These are phyloP conservation scores for Xylariaceae sp. DNA, from an alignment of 2,329 filamentous ascomycete genomes.

Conservation along the genomic window DNA sequence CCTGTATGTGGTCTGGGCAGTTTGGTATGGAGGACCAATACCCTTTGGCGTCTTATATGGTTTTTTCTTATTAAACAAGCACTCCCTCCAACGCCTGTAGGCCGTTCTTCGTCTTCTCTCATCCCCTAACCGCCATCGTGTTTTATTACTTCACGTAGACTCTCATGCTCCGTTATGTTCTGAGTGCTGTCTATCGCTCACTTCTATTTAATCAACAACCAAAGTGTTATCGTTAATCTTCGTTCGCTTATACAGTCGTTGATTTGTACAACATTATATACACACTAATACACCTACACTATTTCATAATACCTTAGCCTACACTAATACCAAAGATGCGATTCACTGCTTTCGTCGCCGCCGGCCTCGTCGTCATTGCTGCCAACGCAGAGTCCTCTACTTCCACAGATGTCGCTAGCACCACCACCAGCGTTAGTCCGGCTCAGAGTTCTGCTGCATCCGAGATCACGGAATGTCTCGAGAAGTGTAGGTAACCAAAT, in stretches of 20 bases:
- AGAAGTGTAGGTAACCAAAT: constrained; percentile 37
- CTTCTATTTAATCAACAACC: neutral
- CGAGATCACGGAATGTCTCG: constrained; percentile 41
- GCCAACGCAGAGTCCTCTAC: constrained; percentile 39
- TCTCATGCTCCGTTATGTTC: neutral
- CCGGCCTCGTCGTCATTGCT: constrained; percentile 48
- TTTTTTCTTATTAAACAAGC: constrained; percentile 4
- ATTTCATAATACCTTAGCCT: constrained; percentile 1
- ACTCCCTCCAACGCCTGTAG: neutral
- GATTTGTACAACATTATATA: neutral
- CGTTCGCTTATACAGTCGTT: neutral
- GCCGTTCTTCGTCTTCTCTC: neutral
- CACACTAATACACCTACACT: neutral
- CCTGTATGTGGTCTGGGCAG: too few species aligned
- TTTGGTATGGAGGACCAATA: too few species aligned
- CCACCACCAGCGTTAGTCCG: constrained; percentile 27
- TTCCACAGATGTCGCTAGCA: neutral
- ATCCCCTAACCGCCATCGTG: constrained; percentile 8
- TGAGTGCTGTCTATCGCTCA: neutral
- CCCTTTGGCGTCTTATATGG: constrained; percentile 2
- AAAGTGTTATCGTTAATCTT: constrained; percentile 5
- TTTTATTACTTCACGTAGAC: constrained; percentile 3
- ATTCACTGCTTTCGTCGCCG: constrained; percentile 50
- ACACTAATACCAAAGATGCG: constrained; percentile 47
- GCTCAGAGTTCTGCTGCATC: constrained; percentile 38